Percentiles rank a stretch among this genome's conserved stretches.
Conservation (phyloP, 2,329 filamentous ascomycete genomes). For the Emmonsiellopsis sp. region DNA sequence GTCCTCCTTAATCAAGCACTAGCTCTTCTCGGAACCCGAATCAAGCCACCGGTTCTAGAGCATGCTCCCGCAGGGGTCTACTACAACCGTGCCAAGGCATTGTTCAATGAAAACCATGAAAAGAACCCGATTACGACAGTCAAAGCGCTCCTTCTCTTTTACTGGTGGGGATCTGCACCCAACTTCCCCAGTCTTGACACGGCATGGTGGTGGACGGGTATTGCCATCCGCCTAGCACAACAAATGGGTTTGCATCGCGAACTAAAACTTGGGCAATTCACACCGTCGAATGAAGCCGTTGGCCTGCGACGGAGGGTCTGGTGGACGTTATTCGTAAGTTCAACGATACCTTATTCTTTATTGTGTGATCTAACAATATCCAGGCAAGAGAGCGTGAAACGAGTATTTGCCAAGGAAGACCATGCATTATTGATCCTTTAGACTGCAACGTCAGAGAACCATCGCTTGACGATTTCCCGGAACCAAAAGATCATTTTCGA, state of each 20-base stretch:
- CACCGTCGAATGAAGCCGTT: constrained; percentile 11
- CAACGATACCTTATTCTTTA: background rate
- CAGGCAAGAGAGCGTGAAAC: constrained; percentile 30
- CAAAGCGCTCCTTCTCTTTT: constrained; percentile 33
- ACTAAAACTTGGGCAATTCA: constrained; percentile 16
- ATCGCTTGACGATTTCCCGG: constrained; percentile 31
- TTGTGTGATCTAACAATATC: background rate
- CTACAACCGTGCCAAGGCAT: constrained; percentile 31
- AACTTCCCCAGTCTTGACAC: constrained; percentile 32
- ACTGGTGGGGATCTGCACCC: constrained; percentile 39
- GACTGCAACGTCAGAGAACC: constrained; percentile 35
- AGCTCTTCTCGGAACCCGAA: constrained; percentile 32
- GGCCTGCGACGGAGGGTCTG: constrained; percentile 32
- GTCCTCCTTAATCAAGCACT: constrained; percentile 31
- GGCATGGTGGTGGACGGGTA: constrained; percentile 40
- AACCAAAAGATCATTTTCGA: constrained; percentile 21
- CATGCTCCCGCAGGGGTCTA: constrained; percentile 32
- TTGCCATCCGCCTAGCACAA: constrained; percentile 37
- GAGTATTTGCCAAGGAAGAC: constrained; percentile 36
- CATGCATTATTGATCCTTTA: constrained; percentile 35
- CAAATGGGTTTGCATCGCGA: constrained; percentile 39
- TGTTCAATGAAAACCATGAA: constrained; percentile 37
- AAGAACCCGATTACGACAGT: constrained; percentile 28
- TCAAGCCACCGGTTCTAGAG: constrained; percentile 34
- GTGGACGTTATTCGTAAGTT: constrained; percentile 32